Evolutionary conservation across 73 alveolate species (phyloP).

Genomic region (Symbiodinium natans): DNA sequence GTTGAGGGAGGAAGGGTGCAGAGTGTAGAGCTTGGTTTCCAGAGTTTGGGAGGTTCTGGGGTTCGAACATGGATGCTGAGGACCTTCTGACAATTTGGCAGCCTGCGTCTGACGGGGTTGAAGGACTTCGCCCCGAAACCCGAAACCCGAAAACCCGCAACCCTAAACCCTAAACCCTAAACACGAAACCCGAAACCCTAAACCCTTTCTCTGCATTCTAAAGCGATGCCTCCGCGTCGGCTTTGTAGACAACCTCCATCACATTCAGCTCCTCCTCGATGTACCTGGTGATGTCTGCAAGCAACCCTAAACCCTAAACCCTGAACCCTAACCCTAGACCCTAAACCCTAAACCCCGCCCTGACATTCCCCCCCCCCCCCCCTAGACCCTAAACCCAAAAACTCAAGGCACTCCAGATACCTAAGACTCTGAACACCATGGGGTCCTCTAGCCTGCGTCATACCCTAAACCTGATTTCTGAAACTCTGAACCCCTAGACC

Average conservation of each 20-base stretch:
- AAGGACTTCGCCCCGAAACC: neutral
- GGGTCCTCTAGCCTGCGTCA: too few species aligned
- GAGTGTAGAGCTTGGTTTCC: too few species aligned
- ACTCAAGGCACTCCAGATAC: neutral
- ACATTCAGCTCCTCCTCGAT: slow-evolving; percentile 98
- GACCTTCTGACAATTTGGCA: neutral
- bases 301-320: neutral
- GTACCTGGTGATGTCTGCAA: slow-evolving; percentile 77
- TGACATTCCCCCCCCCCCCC: too few species aligned
- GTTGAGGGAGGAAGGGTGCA: too few species aligned
- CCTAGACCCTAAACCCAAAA: neutral
- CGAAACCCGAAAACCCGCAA: neutral
- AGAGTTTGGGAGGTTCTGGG: too few species aligned
- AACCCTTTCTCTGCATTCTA: neutral
- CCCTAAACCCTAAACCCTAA: too few species aligned
- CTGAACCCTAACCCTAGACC: neutral
- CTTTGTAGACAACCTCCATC: slow-evolving; percentile 94
- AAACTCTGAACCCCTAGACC: too few species aligned
- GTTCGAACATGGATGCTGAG: too few species aligned
- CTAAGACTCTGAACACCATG: neutral
- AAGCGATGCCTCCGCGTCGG: slow-evolving; percentile 91
- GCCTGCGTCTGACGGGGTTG: neutral
- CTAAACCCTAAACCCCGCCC: neutral
- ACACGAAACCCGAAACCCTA: too few species aligned
- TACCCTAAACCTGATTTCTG: neutral